Base-by-base conservation (phyloP, 257 asterid species). In the Mitragyna speciosa region DNA sequence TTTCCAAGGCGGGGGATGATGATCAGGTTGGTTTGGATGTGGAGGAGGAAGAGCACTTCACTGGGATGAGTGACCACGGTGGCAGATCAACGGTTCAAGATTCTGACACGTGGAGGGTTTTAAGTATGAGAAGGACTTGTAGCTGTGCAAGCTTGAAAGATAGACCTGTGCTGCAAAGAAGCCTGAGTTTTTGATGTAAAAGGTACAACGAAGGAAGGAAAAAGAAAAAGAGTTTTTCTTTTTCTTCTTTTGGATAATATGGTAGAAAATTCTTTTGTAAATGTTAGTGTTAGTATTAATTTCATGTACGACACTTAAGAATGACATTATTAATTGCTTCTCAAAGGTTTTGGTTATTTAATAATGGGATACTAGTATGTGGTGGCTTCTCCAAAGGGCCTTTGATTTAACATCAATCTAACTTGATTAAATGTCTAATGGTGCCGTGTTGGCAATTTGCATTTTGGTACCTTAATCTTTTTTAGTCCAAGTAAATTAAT, bases 1-100 rank as follows among this genome's bases (percentile, higher is more conserved):
- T 92, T 58, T 85, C 89, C 69, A 49, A 59, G 22, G 28, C 72
- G 31, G 86, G 4, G 12, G 90, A 51, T 12, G 90, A 41, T 19
- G 45, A 86, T 66, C 92, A 88, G 91, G 85, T 88, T n/a, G 66
- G 91, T 11, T 86, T 85, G 85, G 89, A 80, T 85, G 90, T 84
- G 78, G 20, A 11, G 82, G 79, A 69, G 71, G 82, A 72, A n/a
- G 17, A 12, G 71, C 9, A 31, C 33, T 79, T 17, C 1, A 59
- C 58, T 30, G 76, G 81, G 73, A 72, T 0, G 45, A 48, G 52
- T 24, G 88, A 65, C 31, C 14, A 56, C 0, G 79, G 58, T 0
- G 80, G 64, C 3, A 45, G 84, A 80, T 85, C 82, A 14, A 80
- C 88, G 90, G 90, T 7, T 24, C 79, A 0, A 0, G 72, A 79